phyloP scores from a whole-genome alignment of 768 basidiomycete species.

The Russula emetica region DNA sequence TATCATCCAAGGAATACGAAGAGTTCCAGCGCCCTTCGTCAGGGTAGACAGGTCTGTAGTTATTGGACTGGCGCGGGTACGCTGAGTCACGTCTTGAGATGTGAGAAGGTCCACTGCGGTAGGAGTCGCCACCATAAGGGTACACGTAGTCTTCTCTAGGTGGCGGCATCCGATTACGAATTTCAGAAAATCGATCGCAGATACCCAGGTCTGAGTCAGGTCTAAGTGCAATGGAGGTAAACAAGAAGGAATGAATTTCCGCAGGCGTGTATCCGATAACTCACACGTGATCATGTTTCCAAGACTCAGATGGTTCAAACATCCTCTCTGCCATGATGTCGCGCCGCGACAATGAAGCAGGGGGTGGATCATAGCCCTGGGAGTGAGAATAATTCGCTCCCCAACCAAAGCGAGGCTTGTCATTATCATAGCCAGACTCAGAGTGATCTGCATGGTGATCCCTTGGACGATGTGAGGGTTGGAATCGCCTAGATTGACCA shows the following conservation, averaged over 20 bases:
- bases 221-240: constrained; percentile 17
- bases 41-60: constrained; percentile 49
- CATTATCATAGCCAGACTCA: constrained; percentile 14
- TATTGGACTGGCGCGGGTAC: constrained; percentile 39
- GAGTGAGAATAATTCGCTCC: constrained; percentile 24
- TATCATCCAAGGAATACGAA: constrained; percentile 34
- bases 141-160: constrained; percentile 36
- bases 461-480: constrained; percentile 44
- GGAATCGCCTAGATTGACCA: constrained; percentile 38
- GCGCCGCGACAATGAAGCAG: constrained; percentile 32
- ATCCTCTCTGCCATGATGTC: constrained; percentile 48
- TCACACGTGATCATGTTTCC: constrained; percentile 37
- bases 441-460: constrained; percentile 19
- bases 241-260: constrained; percentile 6
- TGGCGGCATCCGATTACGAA: constrained; percentile 20
- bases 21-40: constrained; percentile 35
- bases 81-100: constrained; percentile 41
- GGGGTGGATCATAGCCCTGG: constrained; percentile 30
- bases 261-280: constrained; percentile 1
- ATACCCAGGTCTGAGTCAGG: constrained; percentile 14
- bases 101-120: constrained; percentile 38
- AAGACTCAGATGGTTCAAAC: constrained; percentile 69
- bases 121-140: constrained; percentile 47
- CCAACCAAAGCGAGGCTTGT: constrained; percentile 17
- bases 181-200: constrained; percentile 24